phyloP scores from a whole-genome alignment of 306 rosid genomes.

The Dryas alaskensis region DNA sequence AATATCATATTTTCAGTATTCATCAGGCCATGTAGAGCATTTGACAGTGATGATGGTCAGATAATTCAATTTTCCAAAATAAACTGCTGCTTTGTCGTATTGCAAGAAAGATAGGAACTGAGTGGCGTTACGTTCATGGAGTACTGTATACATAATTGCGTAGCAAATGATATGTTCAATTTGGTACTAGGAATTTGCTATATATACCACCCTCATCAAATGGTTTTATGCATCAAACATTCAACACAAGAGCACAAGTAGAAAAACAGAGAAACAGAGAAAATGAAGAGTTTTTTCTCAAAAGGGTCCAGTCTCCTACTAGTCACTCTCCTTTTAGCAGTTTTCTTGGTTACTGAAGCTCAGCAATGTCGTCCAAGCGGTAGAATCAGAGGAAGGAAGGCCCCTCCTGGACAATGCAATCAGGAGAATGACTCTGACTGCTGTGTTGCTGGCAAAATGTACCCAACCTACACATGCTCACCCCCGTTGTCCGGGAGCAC shows the following conservation, averaged over 20 bases:
- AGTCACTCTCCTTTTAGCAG: not conserved
- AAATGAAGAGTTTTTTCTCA: constrained; percentile 20
- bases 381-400: constrained; percentile 20
- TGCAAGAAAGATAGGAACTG: too few relatives aligned
- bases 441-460: constrained; percentile 30
- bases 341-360: constrained; percentile 10
- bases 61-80: too few relatives aligned
- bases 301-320: not conserved
- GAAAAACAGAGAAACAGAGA: not conserved
- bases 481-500: constrained; percentile 27
- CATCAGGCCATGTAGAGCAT: too few relatives aligned
- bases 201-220: not conserved
- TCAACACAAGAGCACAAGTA: not conserved
- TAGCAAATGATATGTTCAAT: not conserved
- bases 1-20: too few relatives aligned
- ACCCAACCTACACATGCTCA: constrained; percentile 39
- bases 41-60: too few relatives aligned
- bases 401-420: constrained; percentile 30
- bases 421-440: constrained; percentile 22
- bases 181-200: not conserved
- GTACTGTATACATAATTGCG: not conserved
- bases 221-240: not conserved
- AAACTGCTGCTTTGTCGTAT: too few relatives aligned
- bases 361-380: constrained; percentile 26
- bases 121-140: not conserved